Base-by-base conservation (phyloP, 768 basidiomycete species). In the Chlorophyllum brunneum region DNA sequence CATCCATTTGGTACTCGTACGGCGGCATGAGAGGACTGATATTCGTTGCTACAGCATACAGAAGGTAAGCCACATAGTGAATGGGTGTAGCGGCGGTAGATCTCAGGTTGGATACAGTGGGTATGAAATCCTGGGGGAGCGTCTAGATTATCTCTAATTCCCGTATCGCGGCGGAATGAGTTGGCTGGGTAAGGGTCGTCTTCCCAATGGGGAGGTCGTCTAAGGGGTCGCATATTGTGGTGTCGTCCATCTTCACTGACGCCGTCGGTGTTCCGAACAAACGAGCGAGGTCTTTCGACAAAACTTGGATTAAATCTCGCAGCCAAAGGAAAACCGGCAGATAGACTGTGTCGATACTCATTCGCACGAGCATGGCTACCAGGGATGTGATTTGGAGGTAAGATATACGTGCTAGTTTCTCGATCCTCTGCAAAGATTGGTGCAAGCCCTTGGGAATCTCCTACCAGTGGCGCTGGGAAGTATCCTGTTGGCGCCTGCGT, bases 121-220 rank as follows among this genome's bases (percentile, higher is more conserved):
- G 8, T 16, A 41, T 31, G 47, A 20, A 33, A 9, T 37, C 27
- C 47, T 15, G 36, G n/a, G 15, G 26, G 22, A 34, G 9, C 34
- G 16, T 13, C 5, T 6, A 34, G 24, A 29, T 20, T 27, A 8
- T 8, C 23, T 20, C 27, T 30, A 26, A 27, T 20, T 30, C 30
- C 16, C 27, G 37, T 30, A 13, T 49, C 48, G 27, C 48, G n/a
- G n/a, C n/a, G 48, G 18, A 40, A 40, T 2, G 48, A 41, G 29
- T 38, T 49, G 8, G 48, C 26, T 4, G 48, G 26, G 9, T 49
- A 49, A 11, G 27, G 48, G 38, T 49, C 29, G 29, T 49, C 48
- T 20, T 49, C 48, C 37, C 48, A 49, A 26, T 49, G 48, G 2
- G 48, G 9, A 39, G 48, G 48, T n/a, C 29, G 48, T 27, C 48